A percentile compares a stretch with the other conserved stretches of the same genome.
Conservation (phyloP, 306 rosid genomes). For the Sechiopsis laciniata region DNA sequence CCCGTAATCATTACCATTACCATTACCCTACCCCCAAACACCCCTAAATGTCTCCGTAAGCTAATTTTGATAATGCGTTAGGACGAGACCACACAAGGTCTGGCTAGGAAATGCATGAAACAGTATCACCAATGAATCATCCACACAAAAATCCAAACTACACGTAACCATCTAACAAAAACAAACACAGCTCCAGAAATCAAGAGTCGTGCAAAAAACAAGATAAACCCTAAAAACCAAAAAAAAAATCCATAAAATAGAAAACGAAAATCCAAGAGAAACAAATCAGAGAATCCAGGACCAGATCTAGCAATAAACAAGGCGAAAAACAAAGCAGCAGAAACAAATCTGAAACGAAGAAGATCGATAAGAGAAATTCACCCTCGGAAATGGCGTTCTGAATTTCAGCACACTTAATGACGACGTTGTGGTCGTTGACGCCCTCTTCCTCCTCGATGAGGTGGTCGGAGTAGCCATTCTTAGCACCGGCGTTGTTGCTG, state of each 20-base stretch:
- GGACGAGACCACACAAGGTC: not conserved
- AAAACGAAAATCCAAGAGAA: not conserved
- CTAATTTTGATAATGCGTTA: not conserved
- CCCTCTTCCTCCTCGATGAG: constrained; percentile 96
- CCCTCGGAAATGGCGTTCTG: constrained; percentile 93
- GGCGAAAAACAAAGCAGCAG: not conserved
- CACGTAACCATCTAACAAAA: not conserved
- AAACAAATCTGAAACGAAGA: not conserved
- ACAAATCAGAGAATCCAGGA: constrained; percentile 2
- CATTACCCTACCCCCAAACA: too few relatives aligned
- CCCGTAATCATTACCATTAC: too few relatives aligned
- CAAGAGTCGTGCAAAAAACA: not conserved
- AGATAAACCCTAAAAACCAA: not conserved
- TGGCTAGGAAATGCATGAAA: not conserved
- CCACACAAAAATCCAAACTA: constrained; percentile 8
- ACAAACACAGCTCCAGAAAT: not conserved
- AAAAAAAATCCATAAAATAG: not conserved
- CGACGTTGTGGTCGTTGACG: constrained; percentile 75
- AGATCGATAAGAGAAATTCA: not conserved
- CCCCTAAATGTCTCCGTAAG: not conserved
- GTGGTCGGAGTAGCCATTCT: constrained; percentile 64
- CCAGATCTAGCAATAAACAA: constrained; percentile 10
- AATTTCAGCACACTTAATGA: constrained; percentile 83
- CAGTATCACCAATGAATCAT: not conserved
- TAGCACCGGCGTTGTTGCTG: constrained; percentile 27